These are phyloP conservation scores for Stropharia rugosoannulata DNA, from an alignment of 768 basidiomycete species.

Conservation along the genomic window DNA sequence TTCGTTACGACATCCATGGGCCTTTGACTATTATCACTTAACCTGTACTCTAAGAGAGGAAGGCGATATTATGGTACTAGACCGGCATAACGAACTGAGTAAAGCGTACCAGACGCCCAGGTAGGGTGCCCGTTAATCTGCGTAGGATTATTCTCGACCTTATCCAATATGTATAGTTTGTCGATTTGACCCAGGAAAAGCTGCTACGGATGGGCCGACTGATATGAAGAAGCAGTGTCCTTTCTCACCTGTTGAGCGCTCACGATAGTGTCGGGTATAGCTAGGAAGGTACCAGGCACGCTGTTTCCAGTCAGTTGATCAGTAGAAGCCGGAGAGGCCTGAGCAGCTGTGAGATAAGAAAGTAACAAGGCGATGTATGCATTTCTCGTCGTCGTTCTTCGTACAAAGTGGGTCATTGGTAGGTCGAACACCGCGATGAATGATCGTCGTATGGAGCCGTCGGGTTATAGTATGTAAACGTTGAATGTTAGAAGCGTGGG, in stretches of 20 bases:
- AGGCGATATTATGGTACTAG: background rate
- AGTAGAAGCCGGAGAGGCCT: constrained; percentile 23
- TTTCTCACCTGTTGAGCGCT: constrained; percentile 65
- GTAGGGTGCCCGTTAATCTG: constrained; percentile 66
- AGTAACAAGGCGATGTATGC: background rate
- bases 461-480: no score
- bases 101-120: constrained; percentile 58
- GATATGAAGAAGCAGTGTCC: background rate
- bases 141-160: constrained; percentile 70
- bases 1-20: constrained; percentile 78
- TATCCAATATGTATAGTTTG: constrained; percentile 67
- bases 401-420: no score
- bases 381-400: background rate
- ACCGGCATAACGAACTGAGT: background rate
- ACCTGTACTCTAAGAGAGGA: constrained; percentile 45
- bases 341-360: constrained; percentile 1
- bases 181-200: constrained; percentile 46
- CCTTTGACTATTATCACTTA: constrained; percentile 54
- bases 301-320: constrained; percentile 49
- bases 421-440: no score
- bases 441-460: no score
- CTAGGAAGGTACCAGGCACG: constrained; percentile 52
- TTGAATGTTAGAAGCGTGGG: no score
- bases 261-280: constrained; percentile 65
- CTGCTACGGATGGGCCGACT: constrained; percentile 19